These are phyloP conservation scores for Chionographis japonica DNA, from an alignment of 106 monocot species.

Conservation along the genomic window DNA sequence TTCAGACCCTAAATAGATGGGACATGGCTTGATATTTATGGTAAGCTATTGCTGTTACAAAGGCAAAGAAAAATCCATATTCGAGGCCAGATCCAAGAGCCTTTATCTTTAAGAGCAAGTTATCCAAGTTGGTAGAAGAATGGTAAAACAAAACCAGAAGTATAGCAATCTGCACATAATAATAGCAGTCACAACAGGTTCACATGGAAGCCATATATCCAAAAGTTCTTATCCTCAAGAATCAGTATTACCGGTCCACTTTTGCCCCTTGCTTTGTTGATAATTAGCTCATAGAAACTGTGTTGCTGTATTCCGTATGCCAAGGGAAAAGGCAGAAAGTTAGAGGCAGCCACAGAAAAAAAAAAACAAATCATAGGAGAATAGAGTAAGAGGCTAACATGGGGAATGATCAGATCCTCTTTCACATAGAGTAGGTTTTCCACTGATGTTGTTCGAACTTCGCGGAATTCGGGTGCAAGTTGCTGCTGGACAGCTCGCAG, in stretches of 20 bases:
- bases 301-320: slow-evolving; percentile 68
- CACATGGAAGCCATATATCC: too few species aligned
- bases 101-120: too few species aligned
- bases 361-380: neutral
- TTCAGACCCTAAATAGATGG: too few species aligned
- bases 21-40: too few species aligned
- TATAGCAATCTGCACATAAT: too few species aligned
- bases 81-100: too few species aligned
- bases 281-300: slow-evolving; percentile 94
- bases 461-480: slow-evolving; percentile 92
- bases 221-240: neutral
- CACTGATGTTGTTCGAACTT: slow-evolving; percentile 91
- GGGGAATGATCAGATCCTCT: slow-evolving; percentile 98
- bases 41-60: too few species aligned
- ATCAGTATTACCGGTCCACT: slow-evolving; percentile 93
- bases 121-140: too few species aligned
- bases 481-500: slow-evolving; percentile 95
- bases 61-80: too few species aligned
- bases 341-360: slow-evolving; percentile 5
- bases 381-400: slow-evolving; percentile 33
- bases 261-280: slow-evolving; percentile 99
- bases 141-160: too few species aligned
- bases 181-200: too few species aligned
- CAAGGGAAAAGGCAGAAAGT: slow-evolving; percentile 1
- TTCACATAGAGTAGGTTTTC: slow-evolving; percentile 95